Conservation (phyloP, 495 filamentous ascomycete genomes). For the Penicillium atrosanguineum region DNA sequence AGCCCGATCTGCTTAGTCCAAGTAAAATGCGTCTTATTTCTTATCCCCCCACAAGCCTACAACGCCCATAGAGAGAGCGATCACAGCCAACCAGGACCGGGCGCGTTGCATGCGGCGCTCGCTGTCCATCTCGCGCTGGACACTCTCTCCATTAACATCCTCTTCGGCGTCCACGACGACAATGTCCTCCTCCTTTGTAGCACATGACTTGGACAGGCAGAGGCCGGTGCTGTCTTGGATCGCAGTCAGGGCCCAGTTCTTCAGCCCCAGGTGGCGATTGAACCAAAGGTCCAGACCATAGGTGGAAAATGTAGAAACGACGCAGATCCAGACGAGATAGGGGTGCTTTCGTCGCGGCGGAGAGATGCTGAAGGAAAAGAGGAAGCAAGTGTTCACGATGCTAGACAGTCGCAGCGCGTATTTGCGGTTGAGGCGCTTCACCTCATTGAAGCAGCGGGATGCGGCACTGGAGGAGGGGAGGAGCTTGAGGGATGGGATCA, state of each 20-base stretch:
- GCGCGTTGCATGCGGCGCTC: constrained; percentile 60
- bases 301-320: constrained; percentile 53
- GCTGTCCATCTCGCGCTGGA: constrained; percentile 65
- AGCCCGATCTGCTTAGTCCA: background rate
- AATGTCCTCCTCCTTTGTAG: constrained; percentile 67
- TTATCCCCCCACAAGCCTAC: constrained; percentile 91
- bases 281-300: constrained; percentile 56
- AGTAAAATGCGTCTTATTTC: constrained; percentile 6
- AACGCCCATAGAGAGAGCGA: constrained; percentile 71
- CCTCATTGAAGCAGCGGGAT: constrained; percentile 59
- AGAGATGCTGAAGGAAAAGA: constrained; percentile 71
- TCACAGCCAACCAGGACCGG: constrained; percentile 57
- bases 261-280: constrained; percentile 35
- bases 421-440: constrained; percentile 55
- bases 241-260: constrained; percentile 25
- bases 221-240: constrained; percentile 29
- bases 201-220: constrained; percentile 18
- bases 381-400: constrained; percentile 60
- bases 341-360: constrained; percentile 71
- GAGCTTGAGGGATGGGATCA: constrained; percentile 71
- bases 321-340: constrained; percentile 76
- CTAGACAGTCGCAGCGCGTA: constrained; percentile 60
- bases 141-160: constrained; percentile 76
- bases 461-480: constrained; percentile 71
- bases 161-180: constrained; percentile 55